Evolutionary conservation across 257 asterid genomes (phyloP).

Genomic region (Solanum lignicaule): DNA sequence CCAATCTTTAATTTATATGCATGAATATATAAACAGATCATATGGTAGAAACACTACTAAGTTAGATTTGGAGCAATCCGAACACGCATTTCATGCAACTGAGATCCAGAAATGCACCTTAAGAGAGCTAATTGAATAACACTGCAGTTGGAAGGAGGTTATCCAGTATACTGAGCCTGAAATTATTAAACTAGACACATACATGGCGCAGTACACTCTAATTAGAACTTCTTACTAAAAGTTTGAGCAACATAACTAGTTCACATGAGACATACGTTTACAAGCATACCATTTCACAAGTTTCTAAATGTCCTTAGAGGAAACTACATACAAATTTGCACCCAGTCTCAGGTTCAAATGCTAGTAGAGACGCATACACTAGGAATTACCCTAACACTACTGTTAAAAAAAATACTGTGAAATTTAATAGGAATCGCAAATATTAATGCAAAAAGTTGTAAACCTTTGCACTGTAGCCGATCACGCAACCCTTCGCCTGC

Average conservation of each 20-base stretch:
- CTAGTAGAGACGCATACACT: not conserved
- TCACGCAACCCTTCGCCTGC: constrained; percentile 68
- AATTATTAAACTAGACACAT: not conserved
- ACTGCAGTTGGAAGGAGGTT: not conserved
- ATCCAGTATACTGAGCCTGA: not conserved
- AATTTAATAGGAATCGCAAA: not conserved
- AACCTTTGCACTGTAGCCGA: constrained; percentile 88
- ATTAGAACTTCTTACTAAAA: not conserved
- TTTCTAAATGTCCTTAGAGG: not conserved
- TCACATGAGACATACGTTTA: not conserved
- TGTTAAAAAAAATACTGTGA: too few species aligned
- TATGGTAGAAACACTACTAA: not conserved
- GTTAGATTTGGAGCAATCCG: not conserved
- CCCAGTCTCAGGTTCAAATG: not conserved
- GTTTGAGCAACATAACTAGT: not conserved
- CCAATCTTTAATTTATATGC: not conserved
- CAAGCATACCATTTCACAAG: not conserved
- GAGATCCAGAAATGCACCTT: not conserved
- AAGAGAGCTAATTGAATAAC: not conserved
- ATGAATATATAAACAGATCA: not conserved
- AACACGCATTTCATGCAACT: not conserved
- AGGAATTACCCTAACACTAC: not conserved
- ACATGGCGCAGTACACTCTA: not conserved
- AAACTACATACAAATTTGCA: not conserved
- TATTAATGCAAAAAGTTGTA: not conserved